Evolutionary conservation across 495 filamentous ascomycete genomes (phyloP).

Genomic region (Aspergillus leporis): DNA sequence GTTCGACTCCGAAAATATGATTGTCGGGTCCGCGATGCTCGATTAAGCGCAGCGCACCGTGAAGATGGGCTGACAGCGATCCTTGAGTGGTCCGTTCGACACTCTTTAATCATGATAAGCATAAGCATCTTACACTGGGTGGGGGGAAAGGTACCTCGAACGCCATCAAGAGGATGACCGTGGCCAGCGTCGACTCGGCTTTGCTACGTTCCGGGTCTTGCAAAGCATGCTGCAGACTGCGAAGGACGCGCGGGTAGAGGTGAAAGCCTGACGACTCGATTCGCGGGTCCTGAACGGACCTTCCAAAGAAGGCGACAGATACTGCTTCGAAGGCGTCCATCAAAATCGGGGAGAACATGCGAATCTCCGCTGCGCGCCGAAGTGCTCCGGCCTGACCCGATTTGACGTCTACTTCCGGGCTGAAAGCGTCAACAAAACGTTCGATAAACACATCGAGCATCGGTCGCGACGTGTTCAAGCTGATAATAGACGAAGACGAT

Average conservation of each 20-base stretch:
- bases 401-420: constrained; percentile 41
- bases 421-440: constrained; percentile 49
- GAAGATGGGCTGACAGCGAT: constrained; percentile 41
- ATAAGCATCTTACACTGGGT: neutral
- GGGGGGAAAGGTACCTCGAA: constrained; percentile 34
- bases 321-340: constrained; percentile 44
- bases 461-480: constrained; percentile 26
- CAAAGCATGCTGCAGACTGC: constrained; percentile 41
- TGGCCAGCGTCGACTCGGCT: constrained; percentile 45
- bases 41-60: constrained; percentile 43
- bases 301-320: constrained; percentile 44
- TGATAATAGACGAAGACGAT: constrained; percentile 26
- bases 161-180: constrained; percentile 44
- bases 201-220: constrained; percentile 42
- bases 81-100: constrained; percentile 42
- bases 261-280: constrained; percentile 42
- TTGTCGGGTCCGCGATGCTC: constrained; percentile 48
- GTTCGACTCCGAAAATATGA: constrained; percentile 47
- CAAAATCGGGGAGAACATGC: constrained; percentile 47
- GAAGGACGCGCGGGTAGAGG: constrained; percentile 42
- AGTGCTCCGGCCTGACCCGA: constrained; percentile 43
- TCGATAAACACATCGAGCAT: constrained; percentile 44
- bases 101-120: constrained; percentile 31
- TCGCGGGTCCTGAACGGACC: constrained; percentile 37
- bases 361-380: constrained; percentile 42